Conservation (phyloP, 139 green algal species). For the Coelastrella sp. region DNA sequence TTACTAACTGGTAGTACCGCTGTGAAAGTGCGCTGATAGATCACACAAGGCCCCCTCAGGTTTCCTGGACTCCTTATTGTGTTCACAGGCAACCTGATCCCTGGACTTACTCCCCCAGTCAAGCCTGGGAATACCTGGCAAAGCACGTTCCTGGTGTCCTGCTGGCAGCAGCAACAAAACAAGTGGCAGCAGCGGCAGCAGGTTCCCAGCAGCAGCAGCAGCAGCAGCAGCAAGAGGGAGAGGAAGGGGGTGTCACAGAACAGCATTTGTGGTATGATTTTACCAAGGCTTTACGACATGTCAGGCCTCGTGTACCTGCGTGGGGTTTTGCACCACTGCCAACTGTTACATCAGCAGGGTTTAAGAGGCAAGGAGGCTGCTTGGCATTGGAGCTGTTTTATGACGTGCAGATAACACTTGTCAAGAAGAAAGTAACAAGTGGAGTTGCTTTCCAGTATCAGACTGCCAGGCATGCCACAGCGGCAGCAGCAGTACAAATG, state of each 20-base stretch:
- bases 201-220: constrained; percentile 6
- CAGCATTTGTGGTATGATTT: background rate
- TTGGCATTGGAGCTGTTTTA: constrained; percentile 7
- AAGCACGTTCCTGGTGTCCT: constrained; percentile 11
- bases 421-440: constrained; percentile 25
- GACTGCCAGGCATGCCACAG: background rate
- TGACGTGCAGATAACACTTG: constrained; percentile 32
- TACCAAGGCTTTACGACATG: background rate
- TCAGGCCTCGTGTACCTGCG: constrained; percentile 9
- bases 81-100: background rate
- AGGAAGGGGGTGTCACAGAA: background rate
- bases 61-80: background rate
- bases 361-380: background rate
- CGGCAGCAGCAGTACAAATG: background rate
- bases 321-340: constrained; percentile 40
- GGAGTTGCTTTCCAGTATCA: constrained; percentile 29
- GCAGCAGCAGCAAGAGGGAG: background rate
- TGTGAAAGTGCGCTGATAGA: no score
- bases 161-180: constrained; percentile 25
- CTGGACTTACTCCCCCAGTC: background rate
- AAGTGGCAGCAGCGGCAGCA: background rate
- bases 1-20: no score
- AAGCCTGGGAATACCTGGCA: constrained; percentile 7
- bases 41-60: background rate
- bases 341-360: constrained; percentile 1